Evolutionary conservation across 169 alveolate genomes (phyloP).

Genomic region (Toxoplasma gondii): DNA sequence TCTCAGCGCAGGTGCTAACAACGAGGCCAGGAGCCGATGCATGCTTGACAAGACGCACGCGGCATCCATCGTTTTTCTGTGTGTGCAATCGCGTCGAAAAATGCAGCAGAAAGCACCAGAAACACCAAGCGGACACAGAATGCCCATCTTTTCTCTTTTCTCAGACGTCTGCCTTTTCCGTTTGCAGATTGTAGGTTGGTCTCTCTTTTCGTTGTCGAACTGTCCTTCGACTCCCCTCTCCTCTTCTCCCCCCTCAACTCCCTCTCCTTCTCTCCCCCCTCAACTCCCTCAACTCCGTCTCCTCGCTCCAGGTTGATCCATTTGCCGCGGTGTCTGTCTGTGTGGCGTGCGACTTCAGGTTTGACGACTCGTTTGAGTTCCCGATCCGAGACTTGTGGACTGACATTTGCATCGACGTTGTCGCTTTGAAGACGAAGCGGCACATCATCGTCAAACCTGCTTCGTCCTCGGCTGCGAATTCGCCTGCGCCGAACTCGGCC

Average conservation of each 20-base stretch:
- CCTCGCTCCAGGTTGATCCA: background rate
- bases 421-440: background rate
- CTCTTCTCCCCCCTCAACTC: background rate
- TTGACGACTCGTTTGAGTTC: slow-evolving; percentile 4
- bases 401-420: slow-evolving; percentile 40
- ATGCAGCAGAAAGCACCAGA: too few species aligned
- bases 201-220: background rate
- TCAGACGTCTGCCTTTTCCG: too few species aligned
- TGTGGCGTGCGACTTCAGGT: background rate
- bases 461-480: background rate
- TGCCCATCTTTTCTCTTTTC: too few species aligned
- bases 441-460: slow-evolving; percentile 20
- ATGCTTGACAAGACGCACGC: too few species aligned
- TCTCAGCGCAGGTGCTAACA: too few species aligned
- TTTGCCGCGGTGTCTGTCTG: background rate
- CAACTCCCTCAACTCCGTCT: background rate
- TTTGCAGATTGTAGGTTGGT: too few species aligned
- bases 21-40: too few species aligned
- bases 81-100: too few species aligned
- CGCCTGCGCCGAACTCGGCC: background rate
- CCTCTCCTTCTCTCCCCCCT: background rate
- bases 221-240: background rate
- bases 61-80: too few species aligned
- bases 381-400: slow-evolving; percentile 56
- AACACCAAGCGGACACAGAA: too few species aligned